Base-by-base conservation (phyloP, 164 flowering plant species). In the Dillenia suffruticosa region DNA sequence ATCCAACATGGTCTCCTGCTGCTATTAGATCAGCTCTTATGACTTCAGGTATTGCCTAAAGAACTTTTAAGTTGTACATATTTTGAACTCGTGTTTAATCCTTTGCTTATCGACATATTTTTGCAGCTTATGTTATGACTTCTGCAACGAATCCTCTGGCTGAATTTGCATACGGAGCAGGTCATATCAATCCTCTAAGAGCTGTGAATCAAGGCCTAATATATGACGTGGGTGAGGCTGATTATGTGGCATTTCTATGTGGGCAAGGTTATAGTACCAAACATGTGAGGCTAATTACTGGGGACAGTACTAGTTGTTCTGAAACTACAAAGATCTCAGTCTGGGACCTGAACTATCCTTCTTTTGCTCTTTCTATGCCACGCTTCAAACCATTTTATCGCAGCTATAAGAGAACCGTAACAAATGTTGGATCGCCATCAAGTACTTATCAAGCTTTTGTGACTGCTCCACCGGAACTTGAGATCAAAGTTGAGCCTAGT, bases 1-100 rank as follows among this genome's bases (percentile, higher is more conserved):
- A 77, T 58, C 87, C 83, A 5, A 61, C 64, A 9, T 83, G 83
- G 87, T 78, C 84, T 44, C 81, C 84, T 53, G 75, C 83, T 3
- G 81, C 83, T 12, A 63, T 82, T 45, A 76, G 72, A 44, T 82
- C 86, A 40, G 81, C 83, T 46, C 70, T 82, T 2, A 79, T 82
- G 82, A 82, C 86, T 2, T 76, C 86, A 0, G 84, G 86, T 82
- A 70, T 32, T 32, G 40, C 40, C 0, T 6, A 12, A 48, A 1
- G 9, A 54, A 51, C 9, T 69, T 59, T 46, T 6, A 32, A 32
- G 7, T 32, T 32, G 40, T 32, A 32, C 40, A 5, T 7, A 32
- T 32, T 32, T 32, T 32, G 40, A 32, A 32, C 40, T 6, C 40
- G 7, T 6, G 7, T 4, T 32, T 32, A 32, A 32, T 5, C 5